Base-by-base conservation (phyloP, 2,329 filamentous ascomycete species). In the Phaeophleospora eucalypticola region DNA sequence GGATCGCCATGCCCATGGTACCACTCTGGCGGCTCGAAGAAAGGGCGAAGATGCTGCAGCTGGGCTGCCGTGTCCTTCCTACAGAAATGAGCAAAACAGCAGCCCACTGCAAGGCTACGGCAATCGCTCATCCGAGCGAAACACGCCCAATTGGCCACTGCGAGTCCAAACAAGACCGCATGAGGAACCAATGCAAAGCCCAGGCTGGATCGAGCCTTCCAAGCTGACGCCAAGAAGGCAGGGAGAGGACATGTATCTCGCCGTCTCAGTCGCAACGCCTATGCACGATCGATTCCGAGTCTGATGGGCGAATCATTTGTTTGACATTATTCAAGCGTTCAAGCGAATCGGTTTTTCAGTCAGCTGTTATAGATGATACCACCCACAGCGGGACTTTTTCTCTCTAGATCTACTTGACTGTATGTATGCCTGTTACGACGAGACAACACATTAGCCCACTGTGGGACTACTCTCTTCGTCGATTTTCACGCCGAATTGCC, bases 191-290 rank as follows among this genome's bases (percentile, higher is more conserved):
- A 34, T 65, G 39, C 56, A 56, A 43, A 64, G 62, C 51, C 80
- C 81, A 0, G 74, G 74, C 1, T 84, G 82, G 81, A 15, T 4
- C 14, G 71, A 81, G 55, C 83, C 83, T 2, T 29, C 24, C 24
- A 77, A 75, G 54, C 59, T 87, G 57, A 87, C 84, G 37, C 84
- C 84, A 2, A 82, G 80, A 46, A 70, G 82, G 50, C 74, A 80
- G 40, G 84, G 84, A 0, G 79, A 83, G 19, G 82, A 87, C 61
- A 60, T 87, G 49, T 83, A 78, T 34, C 59, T 75, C 36, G 63
- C 62, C 27, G 72, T 75, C 6, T 59, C 58, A 16, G 45, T 62
- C 32, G 60, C 53, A 32, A 60, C 57, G 42, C 57, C 61, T 12
- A 42, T 45, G 38, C 19, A 45, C 9, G 43, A 41, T 18, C 46